Evolutionary conservation across 108 stramenopile genomes (phyloP), one percentile per base, ranked within the genome.

Genomic region (Discostella stelligeroides): DNA sequence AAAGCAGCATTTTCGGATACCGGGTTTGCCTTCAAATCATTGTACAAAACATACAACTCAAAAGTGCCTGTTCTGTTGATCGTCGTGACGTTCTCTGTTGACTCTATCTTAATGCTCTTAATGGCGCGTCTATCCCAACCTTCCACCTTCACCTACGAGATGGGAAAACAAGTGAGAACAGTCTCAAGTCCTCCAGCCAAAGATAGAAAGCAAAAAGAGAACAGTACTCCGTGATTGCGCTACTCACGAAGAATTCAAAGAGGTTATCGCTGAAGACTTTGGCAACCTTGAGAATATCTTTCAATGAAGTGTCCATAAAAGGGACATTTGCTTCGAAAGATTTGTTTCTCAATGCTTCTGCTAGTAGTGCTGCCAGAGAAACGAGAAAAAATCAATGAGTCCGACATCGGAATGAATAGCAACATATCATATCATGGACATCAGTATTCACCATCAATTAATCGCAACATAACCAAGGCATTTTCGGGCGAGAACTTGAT

Each of bases 231-330:
- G n/a, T 1, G 39, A 60, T 14, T 5, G 10, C 59, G 10, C 8
- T 53, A 53, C 51, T 53, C 51, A 62, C 61, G 47, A 73, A 73
- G 38, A 65, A 73, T 23, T 73, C 53, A 25, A 65, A 73, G 28
- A 73, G 63, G 9, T 30, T 47, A 1, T 53, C 15, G 18, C 48
- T 73, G 39, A 73, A 58, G 5, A 64, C 39, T 24, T 50, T 55
- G 1, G 34, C 72, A 57, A 73, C 25, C 25, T 43, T 15, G 42
- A 73, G 20, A 10, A 73, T 47, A 20, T 73, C 30, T n/a, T 27
- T 65, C 13, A 73, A 12, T 42, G 63, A 56, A 12, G 53, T 73
- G 51, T 73, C 18, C 54, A 73, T 37, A 0, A 73, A 37, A 15
- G 72, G 72, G 20, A 73, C 17, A 14, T 65, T 49, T 11, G 20